Evolutionary conservation across 331 rosid genomes (phyloP), one percentile per base, ranked within the genome.

Genomic region (Quercus lobata): DNA sequence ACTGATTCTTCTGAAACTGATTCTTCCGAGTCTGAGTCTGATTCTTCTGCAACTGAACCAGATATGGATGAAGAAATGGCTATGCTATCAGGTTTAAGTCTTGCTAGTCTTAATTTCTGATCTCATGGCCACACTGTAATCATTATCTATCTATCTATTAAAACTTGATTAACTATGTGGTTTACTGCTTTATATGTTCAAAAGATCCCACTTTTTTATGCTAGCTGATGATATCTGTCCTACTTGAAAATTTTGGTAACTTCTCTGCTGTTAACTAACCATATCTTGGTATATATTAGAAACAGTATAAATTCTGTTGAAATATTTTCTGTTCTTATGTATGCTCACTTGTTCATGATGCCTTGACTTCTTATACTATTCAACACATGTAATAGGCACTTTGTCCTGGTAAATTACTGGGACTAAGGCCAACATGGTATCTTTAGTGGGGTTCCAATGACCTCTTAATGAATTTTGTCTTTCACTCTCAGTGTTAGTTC

Each of bases 21-120:
- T 80, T 83, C 93, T 61, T 84, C 91, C 17, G 83, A 84, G 73
- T 81, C 89, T 1, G 96, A 83, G 69, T 87, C 88, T 30, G 97
- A 93, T 89, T 88, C 98, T 81, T 93, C 97, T 15, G 94, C 84
- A 83, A 90, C 94, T 35, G 97, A 93, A 79, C 88, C 78, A 27
- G 97, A 91, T 62, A 77, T 84, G 81, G 96, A 90, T 78, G 92
- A 88, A 73, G 96, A 86, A 74, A 88, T 86, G 91, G 82, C 84
- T 70, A 73, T 84, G 81, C 85, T 84, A 85, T 95, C 99, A 89
- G 99, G 99, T 95, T 72, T 70, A 74, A 25, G 76, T 80, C 86
- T 77, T 58, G 2, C 24, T 55, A 8, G 35, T 34, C 34, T 41
- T 76, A 46, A 22, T 21, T 11, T 49, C 37, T 55, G 11, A 12